Base-by-base conservation (phyloP, 2,329 filamentous ascomycete genomes). In the Dryadomyces sulphureus region DNA sequence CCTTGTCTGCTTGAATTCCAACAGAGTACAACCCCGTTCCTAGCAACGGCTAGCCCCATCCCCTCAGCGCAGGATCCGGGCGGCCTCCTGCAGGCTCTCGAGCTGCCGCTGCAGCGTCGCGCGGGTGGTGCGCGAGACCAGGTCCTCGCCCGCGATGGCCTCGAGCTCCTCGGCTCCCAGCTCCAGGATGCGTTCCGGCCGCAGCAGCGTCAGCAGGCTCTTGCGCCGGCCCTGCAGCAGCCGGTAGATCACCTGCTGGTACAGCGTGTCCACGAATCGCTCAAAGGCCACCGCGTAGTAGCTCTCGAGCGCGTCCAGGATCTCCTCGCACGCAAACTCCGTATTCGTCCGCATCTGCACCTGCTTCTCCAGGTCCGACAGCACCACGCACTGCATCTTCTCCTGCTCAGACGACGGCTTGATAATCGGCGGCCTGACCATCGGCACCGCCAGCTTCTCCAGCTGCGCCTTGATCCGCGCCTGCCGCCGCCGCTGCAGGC, bases 191-290 rank as follows among this genome's bases (percentile, higher is more conserved):
- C 72, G 70, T 0, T 65, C 56, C 0, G 74, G 64, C 0, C 64
- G 69, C 38, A 84, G 69, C 0, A 75, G 59, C 9, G 59, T 63
- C 2, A 81, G 59, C 0, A 77, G 77, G 6, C 71, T 71, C 0
- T 64, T 51, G 0, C 65, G 54, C 0, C 70, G 68, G 1, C 59
- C 60, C 0, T 82, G 58, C 0, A 84, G 63, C 48, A 66, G 65
- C 53, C 77, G 60, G 38, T 73, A 68, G 2, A 73, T 62, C 0
- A 68, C 74, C 49, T 70, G 68, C 51, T 70, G 68, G 27, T 67
- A 77, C 2, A 86, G 58, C 3, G 65, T 70, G 52, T 85, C 80
- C 2, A 81, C 68, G 48, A 85, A 81, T 0, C 77, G 69, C 54
- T 73, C 73, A 12, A 64, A 65, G 0, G 77, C 66, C 1, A 81